A percentile compares a stretch with the other conserved stretches of the same genome.
These are phyloP conservation scores for Bipolaris gigantea DNA, from an alignment of 2,329 filamentous ascomycete genomes.

Conservation along the genomic window DNA sequence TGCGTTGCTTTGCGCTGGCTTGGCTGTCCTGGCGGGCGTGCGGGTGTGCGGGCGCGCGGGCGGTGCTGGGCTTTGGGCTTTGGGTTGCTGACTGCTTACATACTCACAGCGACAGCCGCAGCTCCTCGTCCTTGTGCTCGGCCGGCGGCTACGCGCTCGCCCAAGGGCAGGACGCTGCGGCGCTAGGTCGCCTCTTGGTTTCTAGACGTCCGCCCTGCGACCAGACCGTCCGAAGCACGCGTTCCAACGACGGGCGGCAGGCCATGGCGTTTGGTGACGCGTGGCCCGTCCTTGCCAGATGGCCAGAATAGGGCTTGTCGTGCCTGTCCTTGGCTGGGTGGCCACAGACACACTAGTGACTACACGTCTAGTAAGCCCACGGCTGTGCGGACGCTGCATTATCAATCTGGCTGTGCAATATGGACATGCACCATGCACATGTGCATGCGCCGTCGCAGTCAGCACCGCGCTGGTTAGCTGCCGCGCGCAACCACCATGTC, in stretches of 20 bases:
- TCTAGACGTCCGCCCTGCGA: slow-evolving; percentile 8
- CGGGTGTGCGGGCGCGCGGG: too few species aligned
- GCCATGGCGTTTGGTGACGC: slow-evolving; percentile 4
- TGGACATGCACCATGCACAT: not conserved
- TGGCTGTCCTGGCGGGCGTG: not conserved
- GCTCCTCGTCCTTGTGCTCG: slow-evolving; percentile 6
- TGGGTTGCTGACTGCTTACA: slow-evolving; percentile 14
- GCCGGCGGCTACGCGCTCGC: slow-evolving; percentile 14
- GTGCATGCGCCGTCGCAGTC: slow-evolving; percentile 1
- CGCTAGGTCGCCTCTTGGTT: slow-evolving; percentile 3
- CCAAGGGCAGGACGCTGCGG: slow-evolving; percentile 5
- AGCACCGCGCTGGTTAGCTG: slow-evolving; percentile 3
- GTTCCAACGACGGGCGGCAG: not conserved
- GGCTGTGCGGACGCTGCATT: too few species aligned
- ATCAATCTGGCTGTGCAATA: too few species aligned
- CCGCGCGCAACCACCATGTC: not conserved
- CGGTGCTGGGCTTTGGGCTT: slow-evolving; percentile 1
- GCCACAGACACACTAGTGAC: too few species aligned
- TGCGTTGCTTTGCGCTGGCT: not conserved
- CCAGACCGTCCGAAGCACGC: slow-evolving; percentile 1
- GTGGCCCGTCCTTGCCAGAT: slow-evolving; percentile 3
- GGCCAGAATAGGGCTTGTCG: too few species aligned
- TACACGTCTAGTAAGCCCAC: not conserved
- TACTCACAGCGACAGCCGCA: slow-evolving; percentile 1
- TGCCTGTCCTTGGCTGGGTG: too few species aligned